These are phyloP conservation scores for Hygrophorus pudorinus DNA, from an alignment of 768 basidiomycete species.

Conservation along the genomic window DNA sequence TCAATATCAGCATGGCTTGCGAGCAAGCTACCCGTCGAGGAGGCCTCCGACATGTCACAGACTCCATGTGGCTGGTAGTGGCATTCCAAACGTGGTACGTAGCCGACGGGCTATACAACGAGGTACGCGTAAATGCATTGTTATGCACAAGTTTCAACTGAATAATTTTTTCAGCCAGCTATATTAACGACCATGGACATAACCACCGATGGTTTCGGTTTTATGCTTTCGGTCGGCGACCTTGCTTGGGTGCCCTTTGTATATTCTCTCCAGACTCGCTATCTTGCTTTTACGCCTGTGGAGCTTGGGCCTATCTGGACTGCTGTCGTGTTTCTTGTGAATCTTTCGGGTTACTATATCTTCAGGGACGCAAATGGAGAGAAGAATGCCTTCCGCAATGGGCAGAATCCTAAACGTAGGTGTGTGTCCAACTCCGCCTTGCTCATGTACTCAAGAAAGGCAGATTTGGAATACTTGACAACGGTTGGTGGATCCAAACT, in stretches of 20 bases:
- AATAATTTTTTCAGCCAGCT: constrained; percentile 44
- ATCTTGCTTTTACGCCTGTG: constrained; percentile 81
- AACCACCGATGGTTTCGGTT: constrained; percentile 94
- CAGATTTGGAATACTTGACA: constrained; percentile 70
- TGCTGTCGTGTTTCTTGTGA: constrained; percentile 48
- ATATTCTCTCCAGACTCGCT: constrained; percentile 90
- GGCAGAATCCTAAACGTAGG: constrained; percentile 87
- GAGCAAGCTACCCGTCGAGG: constrained; percentile 80
- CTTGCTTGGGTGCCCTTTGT: constrained; percentile 91
- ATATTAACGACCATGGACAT: constrained; percentile 97
- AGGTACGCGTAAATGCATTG: constrained; percentile 39
- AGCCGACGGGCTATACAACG: constrained; percentile 79
- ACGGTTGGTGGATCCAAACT: constrained; percentile 86
- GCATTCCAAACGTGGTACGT: constrained; percentile 86
- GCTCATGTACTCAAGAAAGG: background rate
- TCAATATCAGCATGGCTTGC: constrained; percentile 87
- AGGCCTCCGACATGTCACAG: constrained; percentile 57
- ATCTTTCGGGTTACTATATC: constrained; percentile 78
- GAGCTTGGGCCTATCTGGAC: constrained; percentile 60
- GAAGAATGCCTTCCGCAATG: constrained; percentile 93
- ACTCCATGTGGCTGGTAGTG: constrained; percentile 86
- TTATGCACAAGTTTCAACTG: background rate
- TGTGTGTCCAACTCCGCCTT: background rate
- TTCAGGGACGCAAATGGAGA: constrained; percentile 85
- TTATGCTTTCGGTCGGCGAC: constrained; percentile 94